Evolutionary conservation across 495 filamentous ascomycete species (phyloP).

Genomic region (Penicillium cosmopolitanum): DNA sequence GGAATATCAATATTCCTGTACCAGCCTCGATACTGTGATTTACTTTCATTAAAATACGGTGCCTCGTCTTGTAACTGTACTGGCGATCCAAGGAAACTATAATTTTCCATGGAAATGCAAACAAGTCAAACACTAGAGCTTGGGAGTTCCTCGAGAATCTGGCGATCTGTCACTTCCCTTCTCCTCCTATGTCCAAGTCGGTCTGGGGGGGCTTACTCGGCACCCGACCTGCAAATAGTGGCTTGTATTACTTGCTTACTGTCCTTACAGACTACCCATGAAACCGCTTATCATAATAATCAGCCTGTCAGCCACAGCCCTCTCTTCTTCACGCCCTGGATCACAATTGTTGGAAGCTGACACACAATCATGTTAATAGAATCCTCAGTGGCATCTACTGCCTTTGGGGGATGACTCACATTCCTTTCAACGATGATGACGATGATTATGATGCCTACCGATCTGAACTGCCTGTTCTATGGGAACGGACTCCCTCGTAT

Average conservation of each 20-base stretch:
- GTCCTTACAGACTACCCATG: slow-evolving; percentile 16
- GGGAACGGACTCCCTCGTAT: slow-evolving; percentile 27
- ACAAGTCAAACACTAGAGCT: slow-evolving; percentile 10
- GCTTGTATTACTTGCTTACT: background rate
- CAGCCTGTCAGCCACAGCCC: slow-evolving; percentile 24
- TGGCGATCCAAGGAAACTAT: slow-evolving; percentile 9
- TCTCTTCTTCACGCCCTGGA: slow-evolving; percentile 11
- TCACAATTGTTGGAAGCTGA: slow-evolving; percentile 18
- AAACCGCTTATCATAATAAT: slow-evolving; percentile 25
- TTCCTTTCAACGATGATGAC: slow-evolving; percentile 19
- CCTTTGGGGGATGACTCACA: slow-evolving; percentile 7
- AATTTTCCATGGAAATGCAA: slow-evolving; percentile 16
- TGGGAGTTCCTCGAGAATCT: background rate
- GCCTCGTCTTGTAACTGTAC: slow-evolving; percentile 9
- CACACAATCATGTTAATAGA: slow-evolving; percentile 16
- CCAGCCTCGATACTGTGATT: slow-evolving; percentile 3
- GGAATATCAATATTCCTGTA: slow-evolving; percentile 15
- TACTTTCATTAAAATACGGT: slow-evolving; percentile 8
- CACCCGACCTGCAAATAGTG: background rate
- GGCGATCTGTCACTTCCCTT: background rate
- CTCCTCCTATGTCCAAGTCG: background rate
- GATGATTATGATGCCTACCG: slow-evolving; percentile 8
- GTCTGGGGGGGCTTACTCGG: background rate
- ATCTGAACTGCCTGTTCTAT: slow-evolving; percentile 11
- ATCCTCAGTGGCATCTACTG: slow-evolving; percentile 21